Conservation (phyloP, 2,329 filamentous ascomycete species). For the Leptodontidium sp. region DNA sequence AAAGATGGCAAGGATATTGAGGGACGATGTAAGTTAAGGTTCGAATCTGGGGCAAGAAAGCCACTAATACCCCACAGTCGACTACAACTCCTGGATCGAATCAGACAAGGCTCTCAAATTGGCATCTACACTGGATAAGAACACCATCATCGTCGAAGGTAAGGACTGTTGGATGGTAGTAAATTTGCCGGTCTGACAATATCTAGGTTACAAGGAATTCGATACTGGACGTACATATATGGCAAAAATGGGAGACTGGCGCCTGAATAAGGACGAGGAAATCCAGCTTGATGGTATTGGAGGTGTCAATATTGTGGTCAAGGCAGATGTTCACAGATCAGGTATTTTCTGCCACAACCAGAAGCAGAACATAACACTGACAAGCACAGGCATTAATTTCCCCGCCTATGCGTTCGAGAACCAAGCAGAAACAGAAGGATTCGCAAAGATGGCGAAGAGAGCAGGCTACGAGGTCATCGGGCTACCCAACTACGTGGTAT, state of each 20-base stretch:
- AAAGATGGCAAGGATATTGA: constrained; percentile 82
- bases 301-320: constrained; percentile 96
- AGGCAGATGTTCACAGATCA: constrained; percentile 95
- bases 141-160: constrained; percentile 90
- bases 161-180: constrained; percentile 23
- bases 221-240: constrained; percentile 91
- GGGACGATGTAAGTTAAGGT: constrained; percentile 77
- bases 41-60: constrained; percentile 36
- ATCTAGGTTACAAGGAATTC: constrained; percentile 86
- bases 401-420: constrained; percentile 97
- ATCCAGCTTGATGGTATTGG: constrained; percentile 94
- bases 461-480: constrained; percentile 93
- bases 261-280: constrained; percentile 89
- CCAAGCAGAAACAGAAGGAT: constrained; percentile 98
- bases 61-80: constrained; percentile 64
- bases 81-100: constrained; percentile 99
- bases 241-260: constrained; percentile 91
- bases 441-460: constrained; percentile 97
- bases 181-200: constrained; percentile 24
- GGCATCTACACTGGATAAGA: constrained; percentile 75
- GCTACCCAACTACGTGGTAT: constrained; percentile 96
- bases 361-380: constrained; percentile 39
- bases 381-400: constrained; percentile 85
- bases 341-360: constrained; percentile 60
- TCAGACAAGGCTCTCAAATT: constrained; percentile 84